Conservation (phyloP, 495 filamentous ascomycete genomes). For the Tuber brumale region DNA sequence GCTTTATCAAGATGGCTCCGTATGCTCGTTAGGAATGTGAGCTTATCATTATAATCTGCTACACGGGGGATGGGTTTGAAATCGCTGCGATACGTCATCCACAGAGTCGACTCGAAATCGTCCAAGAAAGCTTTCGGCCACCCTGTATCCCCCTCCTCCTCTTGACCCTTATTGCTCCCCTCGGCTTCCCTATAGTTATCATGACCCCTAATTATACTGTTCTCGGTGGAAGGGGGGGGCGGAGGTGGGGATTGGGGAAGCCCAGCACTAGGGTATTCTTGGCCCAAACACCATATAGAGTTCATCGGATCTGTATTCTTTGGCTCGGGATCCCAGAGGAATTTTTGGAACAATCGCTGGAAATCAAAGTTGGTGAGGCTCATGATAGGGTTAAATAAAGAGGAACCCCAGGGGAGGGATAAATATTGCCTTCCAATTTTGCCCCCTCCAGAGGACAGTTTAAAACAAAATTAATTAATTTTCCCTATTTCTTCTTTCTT, state of each 20-base stretch:
- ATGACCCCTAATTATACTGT: conserved; percentile 24
- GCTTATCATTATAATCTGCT: conserved; percentile 60
- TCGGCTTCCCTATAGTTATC: not conserved
- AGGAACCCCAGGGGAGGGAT: not conserved
- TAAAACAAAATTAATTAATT: not conserved
- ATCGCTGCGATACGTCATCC: conserved; percentile 92
- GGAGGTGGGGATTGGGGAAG: conserved; percentile 24
- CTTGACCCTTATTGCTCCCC: conserved; percentile 7
- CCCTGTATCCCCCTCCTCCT: conserved; percentile 31
- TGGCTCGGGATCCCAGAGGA: conserved; percentile 85
- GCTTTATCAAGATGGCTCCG: conserved; percentile 69
- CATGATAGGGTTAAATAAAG: conserved; percentile 1
- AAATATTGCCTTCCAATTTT: conserved; percentile 5
- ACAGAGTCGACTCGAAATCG: conserved; percentile 88
- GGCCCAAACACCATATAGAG: conserved; percentile 84
- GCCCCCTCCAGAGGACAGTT: not conserved
- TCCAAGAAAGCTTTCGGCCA: conserved; percentile 85
- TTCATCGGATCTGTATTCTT: conserved; percentile 66
- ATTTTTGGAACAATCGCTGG: conserved; percentile 80
- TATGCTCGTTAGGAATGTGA: conserved; percentile 81
- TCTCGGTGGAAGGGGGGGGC: conserved; percentile 24
- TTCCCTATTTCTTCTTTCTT: not conserved
- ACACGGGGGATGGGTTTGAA: conserved; percentile 78
- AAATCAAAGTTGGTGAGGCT: conserved; percentile 41
- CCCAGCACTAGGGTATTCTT: conserved; percentile 53